These are phyloP conservation scores for Trichoderma citrinoviride DNA, from an alignment of 2,329 filamentous ascomycete species.

Conservation along the genomic window DNA sequence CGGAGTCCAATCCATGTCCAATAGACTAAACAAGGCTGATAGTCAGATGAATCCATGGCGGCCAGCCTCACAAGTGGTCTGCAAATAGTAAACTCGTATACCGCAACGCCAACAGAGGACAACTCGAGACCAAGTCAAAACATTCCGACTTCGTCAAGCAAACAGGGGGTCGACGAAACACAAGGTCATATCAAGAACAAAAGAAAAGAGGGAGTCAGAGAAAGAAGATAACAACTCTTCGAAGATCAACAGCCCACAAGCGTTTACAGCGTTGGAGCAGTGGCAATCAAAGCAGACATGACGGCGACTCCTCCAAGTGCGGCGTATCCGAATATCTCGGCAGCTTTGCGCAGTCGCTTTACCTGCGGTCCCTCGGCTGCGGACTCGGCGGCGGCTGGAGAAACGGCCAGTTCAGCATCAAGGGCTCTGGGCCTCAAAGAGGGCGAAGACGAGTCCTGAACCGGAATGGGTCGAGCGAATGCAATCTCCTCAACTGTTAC, in stretches of 20 bases:
- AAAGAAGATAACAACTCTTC: neutral
- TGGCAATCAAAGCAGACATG: conserved; percentile 41
- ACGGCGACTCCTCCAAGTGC: conserved; percentile 41
- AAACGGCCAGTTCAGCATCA: neutral
- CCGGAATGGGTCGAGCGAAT: neutral
- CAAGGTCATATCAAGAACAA: neutral
- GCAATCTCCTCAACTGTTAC: conserved; percentile 17
- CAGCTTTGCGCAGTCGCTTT: conserved; percentile 37
- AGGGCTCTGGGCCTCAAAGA: neutral
- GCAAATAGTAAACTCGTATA: neutral
- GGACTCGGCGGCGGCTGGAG: neutral
- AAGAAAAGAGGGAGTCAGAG: neutral
- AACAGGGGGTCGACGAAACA: neutral
- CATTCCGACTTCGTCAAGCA: neutral
- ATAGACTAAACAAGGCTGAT: neutral
- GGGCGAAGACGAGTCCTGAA: neutral
- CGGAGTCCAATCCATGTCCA: neutral
- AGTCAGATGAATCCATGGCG: neutral
- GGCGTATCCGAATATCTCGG: conserved; percentile 38
- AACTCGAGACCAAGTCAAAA: neutral
- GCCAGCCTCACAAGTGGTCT: neutral
- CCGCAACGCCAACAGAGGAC: neutral
- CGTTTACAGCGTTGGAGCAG: conserved; percentile 33
- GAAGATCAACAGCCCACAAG: neutral
- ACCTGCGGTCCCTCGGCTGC: conserved; percentile 22